phyloP scores from a whole-genome alignment of 2,329 filamentous ascomycete genomes.

The Dendrostoma leiphaemia region DNA sequence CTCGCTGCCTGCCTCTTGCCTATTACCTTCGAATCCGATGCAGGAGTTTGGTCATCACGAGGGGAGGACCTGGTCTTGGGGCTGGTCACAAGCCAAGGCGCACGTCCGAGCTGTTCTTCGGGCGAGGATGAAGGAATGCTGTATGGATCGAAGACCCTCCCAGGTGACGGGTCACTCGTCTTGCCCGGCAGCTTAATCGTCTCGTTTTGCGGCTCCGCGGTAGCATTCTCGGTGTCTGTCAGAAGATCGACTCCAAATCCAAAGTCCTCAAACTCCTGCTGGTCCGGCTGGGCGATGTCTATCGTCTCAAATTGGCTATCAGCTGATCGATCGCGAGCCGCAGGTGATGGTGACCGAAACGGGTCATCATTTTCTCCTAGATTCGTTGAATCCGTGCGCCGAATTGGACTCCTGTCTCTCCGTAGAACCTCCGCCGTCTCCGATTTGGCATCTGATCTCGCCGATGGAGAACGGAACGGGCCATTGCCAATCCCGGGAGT shows the following conservation, averaged over 20 bases:
- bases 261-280: not conserved
- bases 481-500: not conserved
- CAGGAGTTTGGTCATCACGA: not conserved
- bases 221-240: not conserved
- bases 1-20: not conserved
- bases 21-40: too few species aligned
- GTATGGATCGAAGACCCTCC: conserved; percentile 3
- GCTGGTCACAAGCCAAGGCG: not conserved
- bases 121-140: conserved; percentile 9
- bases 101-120: not conserved
- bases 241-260: not conserved
- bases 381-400: not conserved
- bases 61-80: not conserved
- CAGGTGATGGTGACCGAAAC: not conserved
- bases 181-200: not conserved
- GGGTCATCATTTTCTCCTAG: conserved; percentile 9
- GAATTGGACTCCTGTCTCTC: not conserved
- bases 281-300: not conserved
- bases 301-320: not conserved
- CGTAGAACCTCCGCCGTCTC: not conserved
- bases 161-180: not conserved
- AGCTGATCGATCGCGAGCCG: not conserved
- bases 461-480: not conserved
- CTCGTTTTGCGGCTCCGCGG: not conserved
- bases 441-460: not conserved